Base-by-base conservation (phyloP, 805 yeast species). In the Metschnikowia anglica region DNA sequence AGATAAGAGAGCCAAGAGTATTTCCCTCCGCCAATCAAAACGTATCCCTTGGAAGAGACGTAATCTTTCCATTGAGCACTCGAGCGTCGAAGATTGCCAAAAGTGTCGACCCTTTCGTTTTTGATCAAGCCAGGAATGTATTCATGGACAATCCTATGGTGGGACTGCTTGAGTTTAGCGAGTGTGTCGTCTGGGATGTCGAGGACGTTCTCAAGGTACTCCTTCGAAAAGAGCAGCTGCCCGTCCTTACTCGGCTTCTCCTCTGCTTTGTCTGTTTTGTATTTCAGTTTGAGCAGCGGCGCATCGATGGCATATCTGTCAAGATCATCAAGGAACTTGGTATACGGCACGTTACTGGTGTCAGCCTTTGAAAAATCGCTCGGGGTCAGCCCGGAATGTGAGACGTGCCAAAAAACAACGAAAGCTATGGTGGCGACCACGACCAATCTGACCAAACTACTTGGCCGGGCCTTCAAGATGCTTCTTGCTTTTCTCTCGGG, bases 1-100 rank as follows among this genome's bases (percentile, higher is more conserved):
- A 77, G 53, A 47, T 70, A 66, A 3, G 79, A 63, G 34, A 77
- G 62, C 80, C 81, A 75, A 35, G 72, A 64, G 52, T 66, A 77
- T 48, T 69, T 56, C 1, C 76, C 78, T 12, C 83, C 77, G 7
- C 83, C 83, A 34, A 77, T 76, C 28, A 76, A 56, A 11, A 77
- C 81, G 49, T 63, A 66, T 6, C 76, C 76, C 20, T 55, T 47
- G 1, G 68, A 51, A 2, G 60, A 65, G 11, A 56, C 44, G 52
- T 67, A 71, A 1, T 33, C 17, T 3, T 47, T 45, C 74, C 74
- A 70, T 23, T 72, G 68, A 2, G 78, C 74, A 37, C 65, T 64
- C 3, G 65, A 52, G 7, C 50, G 51, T 7, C 62, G 40, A 3
- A 60, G 21, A 16, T 54, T 58, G 17, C 78, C 72, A 38, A 66